Percentiles rank a stretch among this genome's conserved stretches.
Conservation (phyloP, 441 rosid genomes). For the Flueggea neowawraea region DNA sequence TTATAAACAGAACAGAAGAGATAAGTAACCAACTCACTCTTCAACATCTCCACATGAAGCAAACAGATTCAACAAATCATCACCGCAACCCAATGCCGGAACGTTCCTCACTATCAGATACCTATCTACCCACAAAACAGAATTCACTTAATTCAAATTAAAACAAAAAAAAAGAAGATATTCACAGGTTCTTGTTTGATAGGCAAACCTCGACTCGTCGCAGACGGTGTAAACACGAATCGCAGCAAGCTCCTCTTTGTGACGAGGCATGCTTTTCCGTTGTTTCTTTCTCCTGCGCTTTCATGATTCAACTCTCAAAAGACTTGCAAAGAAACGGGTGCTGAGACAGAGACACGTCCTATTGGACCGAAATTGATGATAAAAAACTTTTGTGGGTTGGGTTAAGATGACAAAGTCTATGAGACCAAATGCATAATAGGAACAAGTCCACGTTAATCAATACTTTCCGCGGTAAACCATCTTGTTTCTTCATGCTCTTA, state of each 20-base stretch:
- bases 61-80: slow-evolving; percentile 64
- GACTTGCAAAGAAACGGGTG: too few species aligned
- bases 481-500: too few species aligned
- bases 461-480: too few species aligned
- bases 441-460: too few species aligned
- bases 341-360: too few species aligned
- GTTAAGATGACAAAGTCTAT: too few species aligned
- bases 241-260: slow-evolving; percentile 61
- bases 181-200: neutral
- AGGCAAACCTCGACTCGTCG: slow-evolving; percentile 78
- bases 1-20: neutral
- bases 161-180: too few species aligned
- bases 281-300: neutral
- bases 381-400: too few species aligned
- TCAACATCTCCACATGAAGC: slow-evolving; percentile 72
- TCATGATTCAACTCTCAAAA: too few species aligned
- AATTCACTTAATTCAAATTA: neutral
- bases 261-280: slow-evolving; percentile 44
- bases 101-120: slow-evolving; percentile 78
- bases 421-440: too few species aligned
- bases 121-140: slow-evolving; percentile 22
- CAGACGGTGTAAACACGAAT: slow-evolving; percentile 81
- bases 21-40: slow-evolving; percentile 44
- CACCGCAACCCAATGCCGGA: slow-evolving; percentile 87
- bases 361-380: too few species aligned